phyloP scores from a whole-genome alignment of 805 yeast genomes.

The Kodamaea neixiangensis region DNA sequence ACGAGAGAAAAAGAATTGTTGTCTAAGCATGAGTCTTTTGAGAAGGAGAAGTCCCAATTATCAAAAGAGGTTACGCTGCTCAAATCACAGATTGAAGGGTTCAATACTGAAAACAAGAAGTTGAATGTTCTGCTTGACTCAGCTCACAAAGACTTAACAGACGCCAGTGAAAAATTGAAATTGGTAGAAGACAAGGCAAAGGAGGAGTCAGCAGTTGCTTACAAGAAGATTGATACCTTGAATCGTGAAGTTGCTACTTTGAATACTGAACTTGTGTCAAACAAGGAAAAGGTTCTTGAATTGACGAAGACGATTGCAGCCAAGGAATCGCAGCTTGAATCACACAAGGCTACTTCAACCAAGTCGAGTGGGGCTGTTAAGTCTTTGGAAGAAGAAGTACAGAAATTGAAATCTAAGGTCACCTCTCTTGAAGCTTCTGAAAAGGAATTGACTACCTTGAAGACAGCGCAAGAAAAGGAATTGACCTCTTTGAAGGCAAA shows the following conservation, averaged over 20 bases:
- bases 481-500: constrained; percentile 7
- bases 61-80: not conserved
- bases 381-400: not conserved
- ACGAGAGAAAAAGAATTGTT: not conserved
- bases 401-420: constrained; percentile 2
- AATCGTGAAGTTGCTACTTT: not conserved
- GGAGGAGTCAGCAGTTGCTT: not conserved
- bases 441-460: constrained; percentile 7
- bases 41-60: not conserved
- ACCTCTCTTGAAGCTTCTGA: constrained; percentile 6
- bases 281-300: not conserved
- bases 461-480: constrained; percentile 9
- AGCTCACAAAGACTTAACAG: not conserved
- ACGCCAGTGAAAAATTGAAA: not conserved
- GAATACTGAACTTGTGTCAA: not conserved
- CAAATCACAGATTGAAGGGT: not conserved
- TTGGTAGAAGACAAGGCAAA: not conserved
- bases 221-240: not conserved
- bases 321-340: constrained; percentile 8
- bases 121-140: not conserved
- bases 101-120: not conserved
- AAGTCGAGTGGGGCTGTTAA: not conserved
- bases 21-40: not conserved
- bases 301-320: constrained; percentile 7
- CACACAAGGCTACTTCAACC: not conserved